These are phyloP conservation scores for Amylocystis lapponica DNA, from an alignment of 768 basidiomycete species.

Conservation along the genomic window DNA sequence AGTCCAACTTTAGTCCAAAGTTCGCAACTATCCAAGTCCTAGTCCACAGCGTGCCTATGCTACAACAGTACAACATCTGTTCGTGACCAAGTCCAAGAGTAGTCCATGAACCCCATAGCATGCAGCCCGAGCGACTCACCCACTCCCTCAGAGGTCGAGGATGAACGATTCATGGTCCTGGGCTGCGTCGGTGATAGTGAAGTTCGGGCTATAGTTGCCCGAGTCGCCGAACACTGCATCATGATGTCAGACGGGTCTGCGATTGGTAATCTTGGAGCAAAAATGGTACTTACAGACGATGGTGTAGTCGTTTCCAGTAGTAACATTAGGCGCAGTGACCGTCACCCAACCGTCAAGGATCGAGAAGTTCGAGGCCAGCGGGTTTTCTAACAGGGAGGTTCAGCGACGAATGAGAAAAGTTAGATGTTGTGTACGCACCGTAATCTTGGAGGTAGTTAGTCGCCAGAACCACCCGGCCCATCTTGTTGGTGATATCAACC, in stretches of 20 bases:
- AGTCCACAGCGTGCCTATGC: too few relatives aligned
- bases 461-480: constrained; percentile 19
- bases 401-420: too few relatives aligned
- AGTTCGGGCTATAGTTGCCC: constrained; percentile 35
- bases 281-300: constrained; percentile 36
- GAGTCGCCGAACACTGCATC: constrained; percentile 43
- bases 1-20: too few relatives aligned
- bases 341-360: constrained; percentile 30
- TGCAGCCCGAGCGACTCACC: too few relatives aligned
- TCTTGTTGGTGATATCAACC: constrained; percentile 34
- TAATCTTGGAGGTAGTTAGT: constrained; percentile 25
- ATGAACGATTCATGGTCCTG: too few relatives aligned
- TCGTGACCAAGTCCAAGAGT: too few relatives aligned
- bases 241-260: neutral
- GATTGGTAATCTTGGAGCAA: neutral
- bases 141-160: too few relatives aligned
- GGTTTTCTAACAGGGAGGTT: constrained; percentile 17
- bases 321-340: constrained; percentile 33
- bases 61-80: too few relatives aligned
- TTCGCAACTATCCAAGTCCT: too few relatives aligned
- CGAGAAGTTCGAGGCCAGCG: constrained; percentile 30
- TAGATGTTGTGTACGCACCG: constrained; percentile 22
- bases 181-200: constrained; percentile 24
- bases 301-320: constrained; percentile 27
- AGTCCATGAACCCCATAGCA: too few relatives aligned